phyloP scores from a whole-genome alignment of 148 eudicot species.

The Fallopia convolvulus region DNA sequence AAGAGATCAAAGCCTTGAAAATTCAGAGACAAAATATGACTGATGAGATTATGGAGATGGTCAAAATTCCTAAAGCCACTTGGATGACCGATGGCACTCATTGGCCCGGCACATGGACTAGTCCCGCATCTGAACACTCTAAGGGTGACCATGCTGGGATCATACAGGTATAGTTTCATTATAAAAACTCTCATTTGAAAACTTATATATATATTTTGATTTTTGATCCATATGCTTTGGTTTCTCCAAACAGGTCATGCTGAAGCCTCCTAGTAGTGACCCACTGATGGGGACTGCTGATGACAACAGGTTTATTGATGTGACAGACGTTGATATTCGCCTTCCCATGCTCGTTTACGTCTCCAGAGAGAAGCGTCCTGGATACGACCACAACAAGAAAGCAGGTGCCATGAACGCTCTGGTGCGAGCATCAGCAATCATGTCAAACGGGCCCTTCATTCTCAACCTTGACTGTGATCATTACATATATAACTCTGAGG shows the following conservation, averaged over 20 bases:
- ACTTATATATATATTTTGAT: not conserved
- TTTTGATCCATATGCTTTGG: not conserved
- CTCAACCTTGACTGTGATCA: conserved; percentile 92
- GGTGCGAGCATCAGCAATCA: conserved; percentile 92
- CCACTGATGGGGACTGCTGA: conserved; percentile 44
- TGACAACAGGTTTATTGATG: conserved; percentile 45
- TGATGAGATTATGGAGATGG: conserved; percentile 6
- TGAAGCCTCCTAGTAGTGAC: conserved; percentile 92
- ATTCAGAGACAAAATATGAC: conserved; percentile 6
- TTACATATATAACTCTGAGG: conserved; percentile 83
- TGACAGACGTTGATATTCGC: conserved; percentile 71
- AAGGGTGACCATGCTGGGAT: conserved; percentile 18
- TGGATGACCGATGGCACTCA: conserved; percentile 14
- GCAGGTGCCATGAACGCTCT: conserved; percentile 98
- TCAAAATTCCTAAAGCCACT: conserved; percentile 14
- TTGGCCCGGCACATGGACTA: conserved; percentile 13
- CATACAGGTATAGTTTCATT: conserved; percentile 11
- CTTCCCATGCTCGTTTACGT: conserved; percentile 90
- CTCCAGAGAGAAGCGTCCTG: conserved; percentile 95
- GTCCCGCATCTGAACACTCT: conserved; percentile 12
- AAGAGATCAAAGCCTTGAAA: conserved; percentile 15
- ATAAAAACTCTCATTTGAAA: not conserved
- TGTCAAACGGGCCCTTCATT: conserved; percentile 95
- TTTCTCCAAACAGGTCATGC: conserved; percentile 55
- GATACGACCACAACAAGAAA: conserved; percentile 96